These are phyloP conservation scores for Zhuliangozyma parablackwelliae DNA, from an alignment of 1,139 yeast genomes.

Conservation along the genomic window DNA sequence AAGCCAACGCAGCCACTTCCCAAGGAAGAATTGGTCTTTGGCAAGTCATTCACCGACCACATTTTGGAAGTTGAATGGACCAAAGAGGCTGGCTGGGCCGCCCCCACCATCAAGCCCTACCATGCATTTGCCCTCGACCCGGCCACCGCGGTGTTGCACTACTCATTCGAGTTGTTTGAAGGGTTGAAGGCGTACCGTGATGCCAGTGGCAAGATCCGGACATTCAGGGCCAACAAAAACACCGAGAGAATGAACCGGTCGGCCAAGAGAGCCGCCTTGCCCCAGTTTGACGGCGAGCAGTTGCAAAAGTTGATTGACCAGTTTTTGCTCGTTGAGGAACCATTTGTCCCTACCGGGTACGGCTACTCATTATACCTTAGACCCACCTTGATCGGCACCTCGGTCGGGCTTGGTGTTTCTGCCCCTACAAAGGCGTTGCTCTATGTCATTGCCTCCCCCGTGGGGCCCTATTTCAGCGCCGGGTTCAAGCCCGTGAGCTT, in stretches of 20 bases:
- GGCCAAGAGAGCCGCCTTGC: conserved; percentile 82
- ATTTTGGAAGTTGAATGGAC: conserved; percentile 89
- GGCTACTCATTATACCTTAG: conserved; percentile 92
- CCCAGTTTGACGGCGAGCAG: conserved; percentile 76
- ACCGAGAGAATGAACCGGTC: conserved; percentile 88
- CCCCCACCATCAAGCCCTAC: conserved; percentile 83
- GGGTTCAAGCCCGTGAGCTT: conserved; percentile 92
- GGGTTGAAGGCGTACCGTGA: conserved; percentile 94
- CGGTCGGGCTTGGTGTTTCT: conserved; percentile 78
- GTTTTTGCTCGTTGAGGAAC: conserved; percentile 66
- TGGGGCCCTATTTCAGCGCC: conserved; percentile 85
- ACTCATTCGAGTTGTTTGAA: conserved; percentile 92
- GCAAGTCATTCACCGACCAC: conserved; percentile 84
- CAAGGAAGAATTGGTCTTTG: conserved; percentile 76
- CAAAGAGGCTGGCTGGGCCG: conserved; percentile 71
- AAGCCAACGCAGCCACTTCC: conserved; percentile 65
- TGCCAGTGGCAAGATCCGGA: conserved; percentile 59
- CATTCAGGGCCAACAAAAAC: conserved; percentile 88
- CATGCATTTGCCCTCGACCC: conserved; percentile 77
- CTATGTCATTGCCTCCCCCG: conserved; percentile 88
- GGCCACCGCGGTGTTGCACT: conserved; percentile 84
- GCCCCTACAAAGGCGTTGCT: conserved; percentile 76
- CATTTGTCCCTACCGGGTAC: conserved; percentile 73
- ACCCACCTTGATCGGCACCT: conserved; percentile 93
- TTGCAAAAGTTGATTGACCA: conserved; percentile 69